Evolutionary conservation across 2,329 filamentous ascomycete genomes (phyloP), one percentile per base, ranked within the genome.

Genomic region (Colletotrichum sp.): DNA sequence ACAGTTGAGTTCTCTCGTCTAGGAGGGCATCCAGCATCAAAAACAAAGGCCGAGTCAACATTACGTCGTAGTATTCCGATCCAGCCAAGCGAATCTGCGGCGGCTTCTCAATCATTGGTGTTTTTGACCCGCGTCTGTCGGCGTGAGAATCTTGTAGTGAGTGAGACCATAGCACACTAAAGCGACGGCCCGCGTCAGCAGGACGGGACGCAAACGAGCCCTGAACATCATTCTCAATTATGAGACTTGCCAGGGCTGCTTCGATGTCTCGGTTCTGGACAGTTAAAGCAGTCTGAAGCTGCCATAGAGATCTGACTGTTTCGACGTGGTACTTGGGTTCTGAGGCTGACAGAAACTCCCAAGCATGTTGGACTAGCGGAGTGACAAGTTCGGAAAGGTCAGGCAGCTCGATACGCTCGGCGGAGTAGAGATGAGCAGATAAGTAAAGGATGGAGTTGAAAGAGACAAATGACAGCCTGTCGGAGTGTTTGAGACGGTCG

Each of bases 301-400:
- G 92, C 95, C 97, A 98, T 52, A 99, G 87, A 79, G 93, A 94
- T 73, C 94, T 92, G 10, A 98, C 95, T 21, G 96, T 93, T 85
- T 99, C 98, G 36, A 99, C 96, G 81, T 99, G 97, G 79, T 96
- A 98, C 82, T 98, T 98, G 0, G 96, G 96, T 77, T 93, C 93
- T 15, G 93, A 89, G n/a, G 95, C 93, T 1, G 95, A 94, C 52
- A 99, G 86, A 80, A 95, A 95, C 7, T 87, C 84, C 97, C 97
- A 99, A 0, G 96, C 89, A 72, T 93, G 90, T 3, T 88, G 88
- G 18, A 97, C 92, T 26, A 99, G 86, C 32, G 91, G 89, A 24
- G 92, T 88, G 7, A 96, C 90, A 10, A 98, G 85, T 71, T 86
- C 89, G 71, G 88, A 93, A 66, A 93, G 82, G 28, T 92, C 88